A percentile compares a stretch with the other conserved stretches of the same genome.
phyloP scores from a whole-genome alignment of 768 basidiomycete species.

The Rhizopogon roseolus region DNA sequence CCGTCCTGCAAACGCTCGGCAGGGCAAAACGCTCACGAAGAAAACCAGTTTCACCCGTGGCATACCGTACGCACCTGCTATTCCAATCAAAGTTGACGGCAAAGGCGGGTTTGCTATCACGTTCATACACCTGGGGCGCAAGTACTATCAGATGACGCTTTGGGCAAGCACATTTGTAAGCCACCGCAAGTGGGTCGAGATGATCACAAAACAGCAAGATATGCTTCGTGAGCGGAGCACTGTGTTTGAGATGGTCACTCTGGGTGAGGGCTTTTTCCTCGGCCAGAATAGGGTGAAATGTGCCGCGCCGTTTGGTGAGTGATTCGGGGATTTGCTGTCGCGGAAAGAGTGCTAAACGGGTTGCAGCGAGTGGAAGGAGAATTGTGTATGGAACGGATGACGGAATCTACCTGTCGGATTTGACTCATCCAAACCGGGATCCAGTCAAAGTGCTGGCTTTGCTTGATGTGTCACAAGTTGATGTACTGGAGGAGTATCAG shows the following conservation, averaged over 20 bases:
- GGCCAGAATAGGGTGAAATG: slow-evolving; percentile 88
- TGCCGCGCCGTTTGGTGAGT: slow-evolving; percentile 81
- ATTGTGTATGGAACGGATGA: slow-evolving; percentile 98
- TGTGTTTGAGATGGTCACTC: slow-evolving; percentile 79
- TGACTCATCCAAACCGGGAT: slow-evolving; percentile 69
- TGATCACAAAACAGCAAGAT: slow-evolving; percentile 87
- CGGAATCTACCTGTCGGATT: slow-evolving; percentile 91
- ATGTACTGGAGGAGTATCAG: slow-evolving; percentile 94
- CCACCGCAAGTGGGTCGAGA: slow-evolving; percentile 93
- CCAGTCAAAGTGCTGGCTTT: slow-evolving; percentile 89
- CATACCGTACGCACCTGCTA: slow-evolving; percentile 39
- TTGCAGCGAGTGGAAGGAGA: slow-evolving; percentile 69
- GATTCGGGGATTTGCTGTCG: not conserved
- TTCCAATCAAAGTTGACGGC: slow-evolving; percentile 49
- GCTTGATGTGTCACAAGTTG: slow-evolving; percentile 89
- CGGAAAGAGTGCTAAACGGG: not conserved
- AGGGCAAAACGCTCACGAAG: slow-evolving; percentile 39
- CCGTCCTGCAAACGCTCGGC: slow-evolving; percentile 33
- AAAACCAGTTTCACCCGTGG: slow-evolving; percentile 37
- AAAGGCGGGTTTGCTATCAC: slow-evolving; percentile 92
- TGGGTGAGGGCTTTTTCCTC: slow-evolving; percentile 87
- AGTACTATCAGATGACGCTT: slow-evolving; percentile 86
- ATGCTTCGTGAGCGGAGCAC: slow-evolving; percentile 75
- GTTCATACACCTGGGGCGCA: slow-evolving; percentile 89
- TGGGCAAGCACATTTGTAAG: slow-evolving; percentile 84